phyloP scores from a whole-genome alignment of 1,284 basidiomycete species.

The Pseudozyma thailandica region DNA sequence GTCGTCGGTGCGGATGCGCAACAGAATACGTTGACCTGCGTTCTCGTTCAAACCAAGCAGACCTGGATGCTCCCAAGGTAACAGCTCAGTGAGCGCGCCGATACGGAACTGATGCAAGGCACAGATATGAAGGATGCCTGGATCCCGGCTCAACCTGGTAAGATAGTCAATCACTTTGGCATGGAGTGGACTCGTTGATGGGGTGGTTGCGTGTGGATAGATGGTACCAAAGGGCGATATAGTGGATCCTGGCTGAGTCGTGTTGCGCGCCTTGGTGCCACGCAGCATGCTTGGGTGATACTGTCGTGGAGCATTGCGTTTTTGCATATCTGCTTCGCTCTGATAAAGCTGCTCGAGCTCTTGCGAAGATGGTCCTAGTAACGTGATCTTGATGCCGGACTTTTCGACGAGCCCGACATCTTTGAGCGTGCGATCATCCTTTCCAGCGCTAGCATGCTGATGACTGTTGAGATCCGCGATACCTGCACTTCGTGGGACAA shows the following conservation, averaged over 20 bases:
- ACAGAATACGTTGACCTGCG: constrained; percentile 53
- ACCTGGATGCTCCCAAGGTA: constrained; percentile 60
- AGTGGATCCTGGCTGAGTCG: constrained; percentile 14
- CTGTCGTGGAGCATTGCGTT: constrained; percentile 44
- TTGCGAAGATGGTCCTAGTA: constrained; percentile 44
- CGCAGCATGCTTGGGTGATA: constrained; percentile 61
- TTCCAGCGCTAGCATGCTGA: background rate
- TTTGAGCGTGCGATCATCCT: constrained; percentile 18
- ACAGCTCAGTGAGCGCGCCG: constrained; percentile 57
- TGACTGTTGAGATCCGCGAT: constrained; percentile 31
- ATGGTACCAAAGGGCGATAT: constrained; percentile 46
- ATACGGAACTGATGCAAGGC: constrained; percentile 49
- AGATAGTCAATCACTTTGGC: constrained; percentile 44
- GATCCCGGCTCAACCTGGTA: constrained; percentile 46
- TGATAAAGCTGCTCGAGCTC: constrained; percentile 42
- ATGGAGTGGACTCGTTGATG: constrained; percentile 25
- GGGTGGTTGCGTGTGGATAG: constrained; percentile 45
- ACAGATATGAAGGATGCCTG: constrained; percentile 61
- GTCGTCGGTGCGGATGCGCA: constrained; percentile 61
- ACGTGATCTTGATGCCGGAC: constrained; percentile 26
- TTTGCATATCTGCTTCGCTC: constrained; percentile 32
- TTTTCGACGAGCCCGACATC: constrained; percentile 23
- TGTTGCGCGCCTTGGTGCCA: constrained; percentile 44
- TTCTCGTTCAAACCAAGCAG: constrained; percentile 64
- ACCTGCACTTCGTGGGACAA: constrained; percentile 32